Evolutionary conservation across 2,329 filamentous ascomycete species (phyloP), one percentile per base, ranked within the genome.

Genomic region (Pestalotiopsis sp.): DNA sequence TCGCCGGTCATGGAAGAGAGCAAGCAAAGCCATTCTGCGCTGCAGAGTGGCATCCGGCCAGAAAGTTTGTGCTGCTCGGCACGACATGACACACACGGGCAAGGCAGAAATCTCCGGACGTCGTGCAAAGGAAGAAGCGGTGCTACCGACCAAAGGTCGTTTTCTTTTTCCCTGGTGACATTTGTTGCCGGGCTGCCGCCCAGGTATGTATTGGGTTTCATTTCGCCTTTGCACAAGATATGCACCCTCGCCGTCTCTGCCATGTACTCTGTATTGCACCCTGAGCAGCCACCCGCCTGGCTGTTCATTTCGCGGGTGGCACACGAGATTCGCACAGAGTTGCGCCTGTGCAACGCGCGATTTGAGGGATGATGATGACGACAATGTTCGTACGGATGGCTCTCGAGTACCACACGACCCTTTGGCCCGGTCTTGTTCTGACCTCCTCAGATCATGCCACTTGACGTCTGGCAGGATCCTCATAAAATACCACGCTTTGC

Each of bases 41-140:
- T 9, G 31, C 31, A 36, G 31, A 36, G 31, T 20, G 17, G 45
- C 45, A 52, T 12, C 17, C 45, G 41, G 13, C 13, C 13, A 13
- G 20, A 20, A 52, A 52, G 45, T 52, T 52, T 52, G 45, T 52
- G 45, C 45, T 52, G 45, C 45, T 20, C 20, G 45, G 45, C 45
- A 52, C 59, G 31, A 62, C 27, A 62, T 62, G 27, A 62, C 59
- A 36, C 31, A 62, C 31, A 62, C 59, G 31, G 17, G 25, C n/a
- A 62, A 36, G 57, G 27, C 59, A 62, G 59, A 62, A 62, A 62
- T 36, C 31, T 62, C 59, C 59, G 59, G 38, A 52, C 45, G 45
- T 52, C 20, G 45, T 7, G 17, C 45, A n/a, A 20, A 23, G 20
- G 20, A 52, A 52, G 20, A n/a, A 52, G 17, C 17, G 14, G 45